Evolutionary conservation across 1,284 basidiomycete genomes (phyloP).

Genomic region (Cryptococcus hybrid): DNA sequence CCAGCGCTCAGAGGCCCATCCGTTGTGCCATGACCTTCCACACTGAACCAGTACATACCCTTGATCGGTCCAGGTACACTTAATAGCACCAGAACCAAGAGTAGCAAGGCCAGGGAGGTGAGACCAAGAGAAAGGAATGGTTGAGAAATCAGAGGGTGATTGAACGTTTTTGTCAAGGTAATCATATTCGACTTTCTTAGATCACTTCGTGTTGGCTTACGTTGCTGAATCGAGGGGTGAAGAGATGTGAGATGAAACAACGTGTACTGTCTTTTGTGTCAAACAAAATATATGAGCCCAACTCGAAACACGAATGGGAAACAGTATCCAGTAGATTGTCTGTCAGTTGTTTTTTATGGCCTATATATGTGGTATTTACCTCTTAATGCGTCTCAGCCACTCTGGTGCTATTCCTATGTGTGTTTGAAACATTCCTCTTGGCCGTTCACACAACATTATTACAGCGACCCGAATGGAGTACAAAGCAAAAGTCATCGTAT

Average conservation of each 20-base stretch:
- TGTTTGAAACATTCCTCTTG: too few relatives aligned
- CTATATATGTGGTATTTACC: too few relatives aligned
- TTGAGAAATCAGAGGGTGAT: constrained; percentile 23
- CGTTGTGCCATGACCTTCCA: constrained; percentile 17
- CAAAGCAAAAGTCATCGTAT: too few relatives aligned
- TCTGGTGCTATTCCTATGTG: too few relatives aligned
- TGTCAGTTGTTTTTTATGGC: too few relatives aligned
- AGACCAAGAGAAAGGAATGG: constrained; percentile 36
- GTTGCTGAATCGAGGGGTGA: not conserved
- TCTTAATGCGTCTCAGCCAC: too few relatives aligned
- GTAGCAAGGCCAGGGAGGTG: constrained; percentile 33
- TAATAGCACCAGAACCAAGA: constrained; percentile 40
- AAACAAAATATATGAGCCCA: too few relatives aligned
- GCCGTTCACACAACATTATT: too few relatives aligned
- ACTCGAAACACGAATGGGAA: too few relatives aligned
- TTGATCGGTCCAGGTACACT: constrained; percentile 46
- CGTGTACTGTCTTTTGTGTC: too few relatives aligned
- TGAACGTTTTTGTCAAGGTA: constrained; percentile 1
- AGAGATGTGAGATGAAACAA: not conserved
- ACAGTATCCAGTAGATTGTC: too few relatives aligned
- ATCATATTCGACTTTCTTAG: not conserved
- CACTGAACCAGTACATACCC: constrained; percentile 43
- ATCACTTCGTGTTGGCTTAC: not conserved
- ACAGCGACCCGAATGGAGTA: too few relatives aligned
- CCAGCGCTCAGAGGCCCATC: constrained; percentile 29